A percentile compares a stretch with the other conserved stretches of the same genome.
These are phyloP conservation scores for Colletotrichum noveboracense DNA, from an alignment of 2,329 filamentous ascomycete species.

Conservation along the genomic window DNA sequence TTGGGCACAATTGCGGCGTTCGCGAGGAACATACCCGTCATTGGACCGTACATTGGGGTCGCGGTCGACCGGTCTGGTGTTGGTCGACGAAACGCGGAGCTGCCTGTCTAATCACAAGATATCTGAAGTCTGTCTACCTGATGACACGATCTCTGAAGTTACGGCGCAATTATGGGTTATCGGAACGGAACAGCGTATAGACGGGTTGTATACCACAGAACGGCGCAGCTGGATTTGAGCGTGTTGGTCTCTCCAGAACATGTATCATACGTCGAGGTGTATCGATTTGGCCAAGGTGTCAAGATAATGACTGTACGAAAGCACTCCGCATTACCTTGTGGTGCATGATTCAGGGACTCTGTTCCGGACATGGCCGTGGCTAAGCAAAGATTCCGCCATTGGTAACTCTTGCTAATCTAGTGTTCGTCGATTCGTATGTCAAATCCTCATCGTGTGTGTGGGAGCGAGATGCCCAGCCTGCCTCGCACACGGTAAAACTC, in stretches of 20 bases:
- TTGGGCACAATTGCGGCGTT: constrained; percentile 91
- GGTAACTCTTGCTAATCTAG: constrained; percentile 22
- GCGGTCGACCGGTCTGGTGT: constrained; percentile 74
- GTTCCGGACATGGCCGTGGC: not conserved
- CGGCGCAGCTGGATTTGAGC: constrained; percentile 18
- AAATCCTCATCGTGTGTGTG: constrained; percentile 12
- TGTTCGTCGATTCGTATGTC: constrained; percentile 23
- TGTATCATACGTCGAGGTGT: not conserved
- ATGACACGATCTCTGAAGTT: constrained; percentile 25
- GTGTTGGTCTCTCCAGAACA: not conserved
- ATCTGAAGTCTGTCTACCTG: constrained; percentile 56
- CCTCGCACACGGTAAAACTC: constrained; percentile 15
- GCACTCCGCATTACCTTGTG: not conserved
- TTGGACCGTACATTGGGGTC: constrained; percentile 85
- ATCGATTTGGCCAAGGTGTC: not conserved
- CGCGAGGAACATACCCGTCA: constrained; percentile 80
- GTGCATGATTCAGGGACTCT: not conserved
- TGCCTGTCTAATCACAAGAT: constrained; percentile 68
- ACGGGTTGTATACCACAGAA: constrained; percentile 20
- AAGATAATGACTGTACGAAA: constrained; percentile 14
- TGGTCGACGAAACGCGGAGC: constrained; percentile 74
- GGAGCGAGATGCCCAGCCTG: constrained; percentile 21
- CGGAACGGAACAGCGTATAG: not conserved
- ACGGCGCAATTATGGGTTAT: not conserved
- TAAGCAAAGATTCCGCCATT: constrained; percentile 19